Conservation (phyloP, 1,284 basidiomycete genomes). For the Testicularia cyperi region DNA sequence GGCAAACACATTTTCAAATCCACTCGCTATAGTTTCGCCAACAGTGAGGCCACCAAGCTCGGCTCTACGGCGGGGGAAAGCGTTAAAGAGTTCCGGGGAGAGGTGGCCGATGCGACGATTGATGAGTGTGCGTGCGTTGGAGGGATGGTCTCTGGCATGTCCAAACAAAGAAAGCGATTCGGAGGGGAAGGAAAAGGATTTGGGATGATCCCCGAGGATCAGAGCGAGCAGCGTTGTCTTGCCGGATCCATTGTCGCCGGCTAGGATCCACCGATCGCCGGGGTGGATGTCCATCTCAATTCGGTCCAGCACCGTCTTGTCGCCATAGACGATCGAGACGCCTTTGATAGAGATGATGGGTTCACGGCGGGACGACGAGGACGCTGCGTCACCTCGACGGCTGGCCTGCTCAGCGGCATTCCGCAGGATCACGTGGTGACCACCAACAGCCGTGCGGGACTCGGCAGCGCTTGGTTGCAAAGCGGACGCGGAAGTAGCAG, state of each 20-base stretch:
- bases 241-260: conserved; percentile 68
- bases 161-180: conserved; percentile 41
- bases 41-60: conserved; percentile 47
- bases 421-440: conserved; percentile 12
- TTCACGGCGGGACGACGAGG: no score
- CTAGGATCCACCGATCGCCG: conserved; percentile 31
- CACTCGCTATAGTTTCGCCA: conserved; percentile 46
- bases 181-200: conserved; percentile 71
- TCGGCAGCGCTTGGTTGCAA: no score
- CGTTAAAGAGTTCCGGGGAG: conserved; percentile 85
- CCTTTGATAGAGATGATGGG: conserved; percentile 69
- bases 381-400: conserved; percentile 17
- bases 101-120: conserved; percentile 67
- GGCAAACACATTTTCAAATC: conserved; percentile 52
- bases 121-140: conserved; percentile 46
- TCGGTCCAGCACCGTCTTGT: conserved; percentile 65
- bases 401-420: conserved; percentile 6
- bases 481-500: background rate
- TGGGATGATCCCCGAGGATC: conserved; percentile 89
- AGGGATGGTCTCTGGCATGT: conserved; percentile 38
- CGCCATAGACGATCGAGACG: conserved; percentile 73
- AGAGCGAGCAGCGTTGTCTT: conserved; percentile 93
- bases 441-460: background rate
- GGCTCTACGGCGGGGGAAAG: conserved; percentile 69
- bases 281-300: conserved; percentile 39